Evolutionary conservation across 179 eudicot genomes (phyloP), one percentile per base, ranked within the genome.

Genomic region (Drosera spatulata): DNA sequence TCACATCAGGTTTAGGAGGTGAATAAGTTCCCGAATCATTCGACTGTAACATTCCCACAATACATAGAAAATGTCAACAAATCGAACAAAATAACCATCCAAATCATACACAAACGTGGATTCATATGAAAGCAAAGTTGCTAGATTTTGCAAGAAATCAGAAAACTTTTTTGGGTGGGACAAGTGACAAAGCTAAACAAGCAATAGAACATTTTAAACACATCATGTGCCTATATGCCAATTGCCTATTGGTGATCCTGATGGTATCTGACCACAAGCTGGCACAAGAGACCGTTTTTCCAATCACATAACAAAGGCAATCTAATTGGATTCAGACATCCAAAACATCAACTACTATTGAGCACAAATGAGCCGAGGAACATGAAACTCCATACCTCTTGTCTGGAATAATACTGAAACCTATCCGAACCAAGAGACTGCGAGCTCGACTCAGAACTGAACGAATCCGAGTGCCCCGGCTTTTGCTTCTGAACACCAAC

Each of bases 1-100:
- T 74, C 2, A 87, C 95, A 45, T 81, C 86, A 37, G 65, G 61
- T 50, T 70, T 68, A 54, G 73, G 85, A 1, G 82, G 79, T 5
- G 82, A 82, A 52, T 81, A 71, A 13, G 63, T 61, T 39, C 66
- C 65, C 0, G 83, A 78, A 48, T 83, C 90, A 80, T 12, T 70
- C n/a, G 83, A 78, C 96, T 88, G 95, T 76, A 72, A 38, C 33
- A 38, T 10, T 51, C 13, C 22, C 33, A 22, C 33, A 22, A 22
- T 22, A 22, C 33, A 22, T 22, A 22, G 33, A 22, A 22, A 22
- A 22, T 22, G 33, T 22, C 33, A 22, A 43, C 45, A 43, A 1
- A 43, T 43, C 8, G 45, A 43, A 1, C 5, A 43, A 43, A 43
- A 7, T 43, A 43, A 43, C 45, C 45, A 43, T 7, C 45, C 45